phyloP scores from a whole-genome alignment of 2,329 filamentous ascomycete species.

The Nemania sp. region DNA sequence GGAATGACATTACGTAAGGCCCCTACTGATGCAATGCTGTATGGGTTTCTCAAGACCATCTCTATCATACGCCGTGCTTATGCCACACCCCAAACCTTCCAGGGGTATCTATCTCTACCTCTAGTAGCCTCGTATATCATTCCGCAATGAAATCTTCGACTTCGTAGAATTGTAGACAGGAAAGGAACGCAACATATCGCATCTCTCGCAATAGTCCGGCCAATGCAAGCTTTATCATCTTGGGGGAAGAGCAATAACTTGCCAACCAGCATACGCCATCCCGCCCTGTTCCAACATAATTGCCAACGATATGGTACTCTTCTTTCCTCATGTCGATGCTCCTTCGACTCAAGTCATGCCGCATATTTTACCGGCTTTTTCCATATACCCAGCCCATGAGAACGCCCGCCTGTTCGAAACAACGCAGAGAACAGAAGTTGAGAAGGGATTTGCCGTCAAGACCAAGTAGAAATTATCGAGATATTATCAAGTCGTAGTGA shows the following conservation, averaged over 20 bases:
- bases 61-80: slow-evolving; percentile 33
- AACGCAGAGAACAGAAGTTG: slow-evolving; percentile 41
- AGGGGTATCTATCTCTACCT: slow-evolving; percentile 31
- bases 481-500: slow-evolving; percentile 49
- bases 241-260: slow-evolving; percentile 1
- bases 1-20: slow-evolving; percentile 22
- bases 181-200: slow-evolving; percentile 17
- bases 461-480: slow-evolving; percentile 37
- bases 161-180: slow-evolving; percentile 27
- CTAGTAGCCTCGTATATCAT: slow-evolving; percentile 39
- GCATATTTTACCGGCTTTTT: slow-evolving; percentile 29
- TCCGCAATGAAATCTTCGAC: slow-evolving; percentile 35
- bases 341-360: slow-evolving; percentile 21
- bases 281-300: slow-evolving; percentile 13
- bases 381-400: slow-evolving; percentile 36
- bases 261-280: slow-evolving; percentile 7
- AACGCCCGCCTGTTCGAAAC: slow-evolving; percentile 40
- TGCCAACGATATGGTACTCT: slow-evolving; percentile 7
- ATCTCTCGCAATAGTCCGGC: slow-evolving; percentile 17
- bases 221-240: slow-evolving; percentile 3
- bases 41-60: slow-evolving; percentile 18
- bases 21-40: slow-evolving; percentile 24
- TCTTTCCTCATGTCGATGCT: slow-evolving; percentile 20
- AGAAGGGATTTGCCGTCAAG: slow-evolving; percentile 46
- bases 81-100: slow-evolving; percentile 20